Base-by-base conservation (phyloP, 1,284 basidiomycete species). In the Fomitopsis pinicola region DNA sequence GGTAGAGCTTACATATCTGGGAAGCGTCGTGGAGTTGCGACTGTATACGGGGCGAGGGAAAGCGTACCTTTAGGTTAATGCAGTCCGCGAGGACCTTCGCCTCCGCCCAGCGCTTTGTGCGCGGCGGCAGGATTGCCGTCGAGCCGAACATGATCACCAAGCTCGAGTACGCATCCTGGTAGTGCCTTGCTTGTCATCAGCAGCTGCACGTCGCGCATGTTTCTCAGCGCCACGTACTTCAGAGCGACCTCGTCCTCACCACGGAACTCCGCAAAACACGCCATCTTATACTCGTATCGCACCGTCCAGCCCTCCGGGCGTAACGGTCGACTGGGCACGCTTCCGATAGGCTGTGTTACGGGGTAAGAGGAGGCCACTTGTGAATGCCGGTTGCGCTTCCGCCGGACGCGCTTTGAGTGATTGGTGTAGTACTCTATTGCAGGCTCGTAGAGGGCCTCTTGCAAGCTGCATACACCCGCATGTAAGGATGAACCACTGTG, bases 101-200 rank as follows among this genome's bases (percentile, higher is more conserved):
- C 75, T 99, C 97, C 3, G 97, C 95, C 96, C 97, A 98, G 35
- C 97, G 83, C 73, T 98, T 98, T 0, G 96, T 98, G 3, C 96
- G 84, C 4, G 97, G 95, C 0, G 93, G 92, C 4, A 97, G 74
- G 59, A 92, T 89, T 0, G 87, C 86, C 3, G 92, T 91, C 3
- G 92, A 93, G 0, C 89, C 86, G 70, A 97, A 96, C 89, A 97
- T 94, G 53, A 88, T 85, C 38, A 88, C 79, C 14, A 97, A 77
- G 57, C 85, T 88, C 48, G 84, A 84, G 77, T 95, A 96, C 26
- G 92, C 92, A 68, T 96, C 94, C 73, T 96, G 94, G 69, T 95
- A 96, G 71, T 97, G 93, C 67, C 92, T 95, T 52, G 50, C 40
- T 17, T n/a, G 28, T 36, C 8, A 57, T 57, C 35, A 42, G 54